Percentiles rank a stretch among this genome's conserved stretches.
These are phyloP conservation scores for Curvularia lunata DNA, from an alignment of 2,329 filamentous ascomycete species.

Conservation along the genomic window DNA sequence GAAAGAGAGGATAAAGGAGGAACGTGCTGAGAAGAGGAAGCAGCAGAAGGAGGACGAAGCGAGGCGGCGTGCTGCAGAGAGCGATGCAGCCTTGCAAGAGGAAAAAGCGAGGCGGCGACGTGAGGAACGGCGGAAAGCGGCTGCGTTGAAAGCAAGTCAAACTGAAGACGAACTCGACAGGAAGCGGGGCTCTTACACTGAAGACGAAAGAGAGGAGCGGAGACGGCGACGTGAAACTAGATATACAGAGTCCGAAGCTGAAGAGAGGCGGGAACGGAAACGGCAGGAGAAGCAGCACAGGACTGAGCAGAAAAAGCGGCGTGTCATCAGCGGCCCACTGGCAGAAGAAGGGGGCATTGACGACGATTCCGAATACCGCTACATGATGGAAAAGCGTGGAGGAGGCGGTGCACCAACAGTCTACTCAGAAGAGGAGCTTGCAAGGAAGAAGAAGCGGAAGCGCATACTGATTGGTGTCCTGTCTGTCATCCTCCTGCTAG, in stretches of 20 bases:
- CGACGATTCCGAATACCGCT: constrained; percentile 51
- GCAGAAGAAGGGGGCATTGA: constrained; percentile 55
- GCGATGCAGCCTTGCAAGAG: constrained; percentile 30
- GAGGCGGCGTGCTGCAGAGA: constrained; percentile 28
- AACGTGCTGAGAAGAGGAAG: constrained; percentile 47
- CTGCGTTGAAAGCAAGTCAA: constrained; percentile 26
- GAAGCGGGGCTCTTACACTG: constrained; percentile 35
- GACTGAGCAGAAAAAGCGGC: constrained; percentile 44
- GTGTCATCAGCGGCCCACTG: constrained; percentile 56
- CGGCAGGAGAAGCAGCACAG: constrained; percentile 49
- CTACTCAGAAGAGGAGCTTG: constrained; percentile 50
- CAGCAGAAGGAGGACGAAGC: constrained; percentile 48
- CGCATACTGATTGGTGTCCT: constrained; percentile 58
- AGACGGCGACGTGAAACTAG: constrained; percentile 36
- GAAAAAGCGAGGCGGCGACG: constrained; percentile 35
- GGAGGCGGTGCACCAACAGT: constrained; percentile 50
- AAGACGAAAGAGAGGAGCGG: constrained; percentile 40
- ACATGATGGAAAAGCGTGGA: constrained; percentile 52
- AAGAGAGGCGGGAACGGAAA: constrained; percentile 49
- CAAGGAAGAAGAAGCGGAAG: constrained; percentile 54
- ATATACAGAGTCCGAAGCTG: constrained; percentile 49
- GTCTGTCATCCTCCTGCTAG: constrained; percentile 50
- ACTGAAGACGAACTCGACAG: constrained; percentile 35
- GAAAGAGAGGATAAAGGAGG: constrained; percentile 43
- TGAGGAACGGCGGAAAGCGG: constrained; percentile 43